These are phyloP conservation scores for Solanum hybrid DNA, from an alignment of 305 asterid genomes.

Conservation along the genomic window DNA sequence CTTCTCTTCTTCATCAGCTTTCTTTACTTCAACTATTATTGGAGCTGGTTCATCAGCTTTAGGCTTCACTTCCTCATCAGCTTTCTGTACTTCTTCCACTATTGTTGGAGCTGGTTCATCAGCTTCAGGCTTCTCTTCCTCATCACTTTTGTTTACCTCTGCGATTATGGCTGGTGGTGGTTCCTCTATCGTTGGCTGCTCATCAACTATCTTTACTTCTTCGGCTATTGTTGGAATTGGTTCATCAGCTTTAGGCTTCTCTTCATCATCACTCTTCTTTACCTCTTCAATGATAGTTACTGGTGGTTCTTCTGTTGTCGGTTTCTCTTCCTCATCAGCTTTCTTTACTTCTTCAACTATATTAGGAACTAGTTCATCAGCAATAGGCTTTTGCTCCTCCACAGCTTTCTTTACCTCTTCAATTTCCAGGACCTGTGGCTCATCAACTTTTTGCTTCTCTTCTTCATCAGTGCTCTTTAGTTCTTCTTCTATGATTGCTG, in stretches of 20 bases:
- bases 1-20: neutral
- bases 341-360: neutral
- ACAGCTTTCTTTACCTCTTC: neutral
- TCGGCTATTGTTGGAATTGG: neutral
- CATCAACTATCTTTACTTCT: neutral
- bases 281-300: neutral
- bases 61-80: conserved; percentile 12
- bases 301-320: neutral
- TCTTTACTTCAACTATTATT: neutral
- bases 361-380: neutral
- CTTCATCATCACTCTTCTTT: neutral
- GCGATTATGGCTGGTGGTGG: neutral
- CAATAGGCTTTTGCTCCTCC: neutral
- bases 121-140: neutral
- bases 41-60: conserved; percentile 15
- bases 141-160: neutral
- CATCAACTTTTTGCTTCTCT: neutral
- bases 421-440: neutral
- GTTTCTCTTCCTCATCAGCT: neutral
- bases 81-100: conserved; percentile 2
- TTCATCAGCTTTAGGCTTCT: neutral
- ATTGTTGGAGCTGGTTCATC: neutral
- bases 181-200: neutral
- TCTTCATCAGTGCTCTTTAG: neutral
- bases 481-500: neutral